Percentiles rank a stretch among this genome's conserved stretches.
Conservation (phyloP, 306 rosid genomes). For the Gastrolobium villosum region DNA sequence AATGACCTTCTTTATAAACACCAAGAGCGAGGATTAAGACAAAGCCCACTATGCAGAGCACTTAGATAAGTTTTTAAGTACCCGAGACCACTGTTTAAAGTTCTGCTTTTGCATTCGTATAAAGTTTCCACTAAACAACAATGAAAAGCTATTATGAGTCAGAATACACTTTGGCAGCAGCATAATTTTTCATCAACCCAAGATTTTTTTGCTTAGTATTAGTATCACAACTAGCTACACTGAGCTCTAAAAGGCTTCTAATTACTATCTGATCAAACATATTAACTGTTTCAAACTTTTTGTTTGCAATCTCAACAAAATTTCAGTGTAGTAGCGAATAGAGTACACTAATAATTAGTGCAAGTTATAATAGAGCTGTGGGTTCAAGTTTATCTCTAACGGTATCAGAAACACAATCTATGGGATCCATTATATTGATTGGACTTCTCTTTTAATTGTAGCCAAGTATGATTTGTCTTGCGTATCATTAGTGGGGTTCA, state of each 20-base stretch:
- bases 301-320: background rate
- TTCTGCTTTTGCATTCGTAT: constrained; percentile 4
- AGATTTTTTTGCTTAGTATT: background rate
- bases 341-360: background rate
- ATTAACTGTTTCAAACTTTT: constrained; percentile 8
- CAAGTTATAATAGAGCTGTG: constrained; percentile 1
- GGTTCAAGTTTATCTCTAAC: background rate
- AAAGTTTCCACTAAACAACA: constrained; percentile 38
- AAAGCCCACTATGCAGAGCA: constrained; percentile 43
- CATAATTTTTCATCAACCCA: constrained; percentile 17
- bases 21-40: constrained; percentile 18
- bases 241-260: background rate
- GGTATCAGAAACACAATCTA: background rate
- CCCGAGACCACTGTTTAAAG: constrained; percentile 15
- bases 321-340: background rate
- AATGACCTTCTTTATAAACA: constrained; percentile 41
- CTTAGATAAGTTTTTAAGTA: constrained; percentile 34
- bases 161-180: constrained; percentile 47
- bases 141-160: constrained; percentile 34
- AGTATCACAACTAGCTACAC: background rate
- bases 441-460: background rate
- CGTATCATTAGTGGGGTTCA: constrained; percentile 1
- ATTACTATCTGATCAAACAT: background rate
- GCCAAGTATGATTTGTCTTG: background rate
- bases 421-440: constrained; percentile 25